Base-by-base conservation (phyloP, 2,329 filamentous ascomycete species). In the Scedosporium aurantiacum region DNA sequence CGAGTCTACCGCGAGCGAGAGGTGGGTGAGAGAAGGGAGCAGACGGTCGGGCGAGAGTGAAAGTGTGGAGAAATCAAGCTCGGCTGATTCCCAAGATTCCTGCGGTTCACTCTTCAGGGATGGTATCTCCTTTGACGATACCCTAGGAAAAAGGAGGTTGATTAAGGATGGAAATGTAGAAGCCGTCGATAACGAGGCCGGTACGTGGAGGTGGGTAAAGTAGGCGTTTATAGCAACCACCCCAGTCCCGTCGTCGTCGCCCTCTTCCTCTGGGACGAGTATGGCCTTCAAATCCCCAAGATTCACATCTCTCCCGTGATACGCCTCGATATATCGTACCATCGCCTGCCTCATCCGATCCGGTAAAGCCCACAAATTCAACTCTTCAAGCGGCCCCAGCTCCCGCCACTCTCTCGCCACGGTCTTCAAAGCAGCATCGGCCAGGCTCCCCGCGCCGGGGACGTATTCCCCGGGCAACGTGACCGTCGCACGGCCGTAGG, bases 21-120 rank as follows among this genome's bases (percentile, higher is more conserved):
- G 74, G 64, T 85, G 82, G 0, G 83, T 85, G 12, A 87, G 73
- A 63, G 80, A 80, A 8, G 83, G 82, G 47, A 86, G 70, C 18
- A 85, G 69, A 10, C 70, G 68, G 28, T 68, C 72, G 1, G 74
- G 72, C 27, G 71, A 69, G 45, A 66, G 68, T 1, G 69, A 66
- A 14, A 57, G 21, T 6, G 28, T 23, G 32, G 45, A 21, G n/a
- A 43, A 43, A 23, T 32, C 25, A 12, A 55, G 41, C 16, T 75
- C 73, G 27, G 71, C 71, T 1, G 71, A 69, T 54, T 85, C 82
- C 82, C 82, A 84, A 0, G 80, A 82, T 2, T 84, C 82, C 57
- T 78, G 74, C 5, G 55, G 57, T 43, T 45, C 54, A 2, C 58
- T 55, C 40, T 58, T 25, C 27, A n/a, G 47, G 12, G 23, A 23